phyloP scores from a whole-genome alignment of 805 yeast species.

The Lachancea lanzarotensis region DNA sequence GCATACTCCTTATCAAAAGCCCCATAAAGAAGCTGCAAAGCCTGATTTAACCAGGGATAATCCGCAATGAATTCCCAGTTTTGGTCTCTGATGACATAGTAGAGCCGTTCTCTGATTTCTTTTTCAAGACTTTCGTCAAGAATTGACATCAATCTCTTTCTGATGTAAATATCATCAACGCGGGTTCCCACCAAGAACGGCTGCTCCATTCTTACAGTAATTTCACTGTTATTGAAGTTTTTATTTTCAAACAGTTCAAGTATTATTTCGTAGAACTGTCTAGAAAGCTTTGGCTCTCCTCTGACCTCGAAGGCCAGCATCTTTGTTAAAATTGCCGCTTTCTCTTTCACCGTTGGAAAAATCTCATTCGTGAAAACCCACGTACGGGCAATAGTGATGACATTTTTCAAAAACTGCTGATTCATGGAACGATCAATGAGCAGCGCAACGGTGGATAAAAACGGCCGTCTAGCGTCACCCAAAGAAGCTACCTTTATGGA shows the following conservation, averaged over 20 bases:
- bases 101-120: constrained; percentile 69
- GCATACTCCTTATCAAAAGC: constrained; percentile 51
- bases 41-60: constrained; percentile 92
- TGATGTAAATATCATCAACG: constrained; percentile 63
- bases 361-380: constrained; percentile 90
- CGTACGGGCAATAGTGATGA: constrained; percentile 67
- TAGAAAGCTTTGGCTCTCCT: constrained; percentile 73
- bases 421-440: constrained; percentile 84
- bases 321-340: constrained; percentile 86
- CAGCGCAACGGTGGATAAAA: constrained; percentile 79
- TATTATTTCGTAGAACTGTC: constrained; percentile 77
- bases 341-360: constrained; percentile 92
- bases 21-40: constrained; percentile 77
- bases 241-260: constrained; percentile 82
- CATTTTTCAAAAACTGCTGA: constrained; percentile 62
- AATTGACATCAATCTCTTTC: constrained; percentile 73
- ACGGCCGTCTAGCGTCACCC: constrained; percentile 90
- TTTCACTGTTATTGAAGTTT: constrained; percentile 70
- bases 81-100: constrained; percentile 88
- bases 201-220: constrained; percentile 92
- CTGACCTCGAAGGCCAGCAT: constrained; percentile 89
- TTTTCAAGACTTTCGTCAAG: constrained; percentile 71
- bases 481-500: constrained; percentile 76
- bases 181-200: constrained; percentile 93
- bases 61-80: constrained; percentile 96